A percentile compares a stretch with the other conserved stretches of the same genome.
Conservation (phyloP, 2,329 filamentous ascomycete species). For the Juglanconis sp. region DNA sequence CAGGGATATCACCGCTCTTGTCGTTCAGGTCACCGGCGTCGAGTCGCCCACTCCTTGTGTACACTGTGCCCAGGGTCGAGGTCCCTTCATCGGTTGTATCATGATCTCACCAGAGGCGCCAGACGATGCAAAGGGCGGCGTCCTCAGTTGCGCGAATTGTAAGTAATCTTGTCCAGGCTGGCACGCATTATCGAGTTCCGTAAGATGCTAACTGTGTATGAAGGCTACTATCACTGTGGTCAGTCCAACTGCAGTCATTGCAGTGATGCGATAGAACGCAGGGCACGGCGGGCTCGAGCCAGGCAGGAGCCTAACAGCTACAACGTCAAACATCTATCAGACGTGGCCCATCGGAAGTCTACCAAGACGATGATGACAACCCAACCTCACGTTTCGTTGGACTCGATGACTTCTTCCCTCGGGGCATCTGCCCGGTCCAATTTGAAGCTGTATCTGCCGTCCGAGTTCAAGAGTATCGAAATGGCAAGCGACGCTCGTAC, state of each 20-base stretch:
- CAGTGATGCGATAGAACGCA: not conserved
- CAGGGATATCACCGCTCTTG: slow-evolving; percentile 27
- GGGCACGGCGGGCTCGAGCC: not conserved
- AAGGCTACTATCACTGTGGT: slow-evolving; percentile 13
- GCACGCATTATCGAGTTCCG: not conserved
- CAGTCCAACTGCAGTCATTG: slow-evolving; percentile 15
- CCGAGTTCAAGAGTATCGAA: slow-evolving; percentile 7
- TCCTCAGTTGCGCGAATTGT: slow-evolving; percentile 17
- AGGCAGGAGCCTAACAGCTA: slow-evolving; percentile 3
- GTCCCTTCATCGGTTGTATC: slow-evolving; percentile 29
- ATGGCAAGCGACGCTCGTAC: slow-evolving; percentile 8
- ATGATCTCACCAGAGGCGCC: slow-evolving; percentile 6
- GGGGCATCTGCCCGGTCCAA: not conserved
- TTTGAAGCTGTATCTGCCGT: not conserved
- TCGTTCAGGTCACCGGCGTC: slow-evolving; percentile 32
- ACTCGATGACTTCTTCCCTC: not conserved
- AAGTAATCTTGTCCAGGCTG: not conserved
- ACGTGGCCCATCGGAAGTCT: not conserved
- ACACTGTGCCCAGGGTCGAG: slow-evolving; percentile 23
- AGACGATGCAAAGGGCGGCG: not conserved
- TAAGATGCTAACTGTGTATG: not conserved
- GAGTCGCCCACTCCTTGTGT: slow-evolving; percentile 24
- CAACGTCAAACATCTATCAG: slow-evolving; percentile 8
- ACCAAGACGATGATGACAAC: not conserved
- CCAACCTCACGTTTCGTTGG: not conserved